Conservation (phyloP, 225 moss, liverwort and hornwort species). For the Anthoceros angustus region DNA sequence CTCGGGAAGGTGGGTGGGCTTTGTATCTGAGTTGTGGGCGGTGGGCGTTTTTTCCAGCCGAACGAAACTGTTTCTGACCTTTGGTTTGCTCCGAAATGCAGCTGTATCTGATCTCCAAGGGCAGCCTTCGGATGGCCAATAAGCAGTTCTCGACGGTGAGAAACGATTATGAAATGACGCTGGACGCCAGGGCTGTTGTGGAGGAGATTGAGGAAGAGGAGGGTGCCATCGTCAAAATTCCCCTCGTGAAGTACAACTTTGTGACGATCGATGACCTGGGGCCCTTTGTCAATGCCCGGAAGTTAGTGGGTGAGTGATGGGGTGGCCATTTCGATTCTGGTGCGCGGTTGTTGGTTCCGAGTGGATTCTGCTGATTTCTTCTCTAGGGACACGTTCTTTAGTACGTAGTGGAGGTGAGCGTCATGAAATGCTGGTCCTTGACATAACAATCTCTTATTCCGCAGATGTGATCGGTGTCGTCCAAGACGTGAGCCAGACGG, state of each 20-base stretch:
- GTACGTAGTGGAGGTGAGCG: background rate
- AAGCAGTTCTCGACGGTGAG: conserved; percentile 63
- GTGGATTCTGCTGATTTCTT: too few relatives aligned
- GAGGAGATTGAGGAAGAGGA: conserved; percentile 55
- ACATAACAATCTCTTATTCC: background rate
- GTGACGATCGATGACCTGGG: conserved; percentile 55
- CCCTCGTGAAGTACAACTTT: conserved; percentile 45
- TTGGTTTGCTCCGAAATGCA: conserved; percentile 7
- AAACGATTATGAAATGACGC: conserved; percentile 91
- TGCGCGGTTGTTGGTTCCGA: too few relatives aligned
- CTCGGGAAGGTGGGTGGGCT: conserved; percentile 47
- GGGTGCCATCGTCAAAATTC: conserved; percentile 26
- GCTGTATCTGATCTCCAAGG: conserved; percentile 80
- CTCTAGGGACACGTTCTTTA: too few relatives aligned
- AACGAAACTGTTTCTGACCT: too few relatives aligned
- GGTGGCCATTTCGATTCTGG: too few relatives aligned
- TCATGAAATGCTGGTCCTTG: background rate
- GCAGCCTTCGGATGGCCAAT: conserved; percentile 71
- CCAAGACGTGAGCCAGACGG: conserved; percentile 33
- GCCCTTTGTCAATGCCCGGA: conserved; percentile 48
- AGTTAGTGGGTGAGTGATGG: conserved; percentile 38
- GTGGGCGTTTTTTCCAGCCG: too few relatives aligned
- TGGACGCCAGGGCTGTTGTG: conserved; percentile 46
- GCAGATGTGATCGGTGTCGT: conserved; percentile 73
- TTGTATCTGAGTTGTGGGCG: too few relatives aligned